Evolutionary conservation across 2,329 filamentous ascomycete genomes (phyloP).

Genomic region (Aspergillus sp.): DNA sequence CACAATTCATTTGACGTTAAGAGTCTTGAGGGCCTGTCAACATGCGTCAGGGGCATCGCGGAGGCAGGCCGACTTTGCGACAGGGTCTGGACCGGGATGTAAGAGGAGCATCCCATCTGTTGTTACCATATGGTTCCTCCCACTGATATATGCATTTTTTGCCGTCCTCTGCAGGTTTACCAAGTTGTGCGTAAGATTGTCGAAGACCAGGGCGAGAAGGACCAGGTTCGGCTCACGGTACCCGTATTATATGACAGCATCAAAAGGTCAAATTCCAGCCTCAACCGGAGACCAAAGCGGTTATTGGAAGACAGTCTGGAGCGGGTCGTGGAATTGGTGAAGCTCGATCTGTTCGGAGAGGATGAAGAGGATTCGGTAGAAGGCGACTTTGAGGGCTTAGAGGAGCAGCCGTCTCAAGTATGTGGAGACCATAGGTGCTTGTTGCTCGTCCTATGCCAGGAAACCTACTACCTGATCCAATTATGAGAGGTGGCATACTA

Average conservation of each 20-base stretch:
- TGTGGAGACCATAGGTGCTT: conserved; percentile 2
- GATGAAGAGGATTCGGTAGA: conserved; percentile 45
- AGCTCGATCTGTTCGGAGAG: conserved; percentile 52
- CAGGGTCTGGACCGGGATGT: conserved; percentile 58
- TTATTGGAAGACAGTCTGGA: conserved; percentile 79
- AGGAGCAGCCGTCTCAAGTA: conserved; percentile 28
- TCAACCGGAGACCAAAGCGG: conserved; percentile 74
- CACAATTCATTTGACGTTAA: neutral
- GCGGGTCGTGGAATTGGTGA: conserved; percentile 65
- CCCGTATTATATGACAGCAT: conserved; percentile 67
- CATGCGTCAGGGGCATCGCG: conserved; percentile 35
- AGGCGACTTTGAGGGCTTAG: conserved; percentile 44
- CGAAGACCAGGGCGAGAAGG: conserved; percentile 52
- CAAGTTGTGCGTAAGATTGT: conserved; percentile 70
- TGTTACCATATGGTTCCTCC: neutral
- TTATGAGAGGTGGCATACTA: conserved; percentile 5
- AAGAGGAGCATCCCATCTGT: conserved; percentile 4
- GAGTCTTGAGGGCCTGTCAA: conserved; percentile 1
- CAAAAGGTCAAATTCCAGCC: conserved; percentile 74
- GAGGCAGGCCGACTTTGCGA: conserved; percentile 41
- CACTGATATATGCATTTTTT: conserved; percentile 4
- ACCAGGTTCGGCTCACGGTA: conserved; percentile 47
- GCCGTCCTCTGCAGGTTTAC: conserved; percentile 49
- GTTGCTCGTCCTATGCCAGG: no score
- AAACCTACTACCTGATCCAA: no score